phyloP scores from a whole-genome alignment of 768 basidiomycete genomes.

The Leucosporidium creatinivorum region DNA sequence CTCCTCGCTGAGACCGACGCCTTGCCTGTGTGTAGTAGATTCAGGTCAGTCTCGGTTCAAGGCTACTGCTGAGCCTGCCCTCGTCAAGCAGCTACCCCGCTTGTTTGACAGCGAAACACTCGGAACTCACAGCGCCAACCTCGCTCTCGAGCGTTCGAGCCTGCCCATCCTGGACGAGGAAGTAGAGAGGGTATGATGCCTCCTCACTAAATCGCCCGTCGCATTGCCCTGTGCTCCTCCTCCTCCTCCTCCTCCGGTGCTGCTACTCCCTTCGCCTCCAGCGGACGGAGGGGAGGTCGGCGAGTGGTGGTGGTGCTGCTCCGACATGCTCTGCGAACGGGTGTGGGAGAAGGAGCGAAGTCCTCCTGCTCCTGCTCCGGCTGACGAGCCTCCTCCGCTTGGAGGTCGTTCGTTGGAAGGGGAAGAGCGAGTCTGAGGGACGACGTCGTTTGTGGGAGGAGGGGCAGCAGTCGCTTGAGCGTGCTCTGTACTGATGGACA shows the following conservation, averaged over 20 bases:
- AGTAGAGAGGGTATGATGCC: conserved; percentile 4
- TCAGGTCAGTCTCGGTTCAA: not conserved
- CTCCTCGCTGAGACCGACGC: not conserved
- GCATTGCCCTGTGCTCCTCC: not conserved
- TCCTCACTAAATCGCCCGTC: not conserved
- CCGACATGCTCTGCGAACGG: conserved; percentile 1
- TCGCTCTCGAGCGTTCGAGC: conserved; percentile 18
- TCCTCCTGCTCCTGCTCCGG: no score
- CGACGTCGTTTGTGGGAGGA: no score
- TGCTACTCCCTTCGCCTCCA: not conserved
- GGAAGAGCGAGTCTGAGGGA: no score
- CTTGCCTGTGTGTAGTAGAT: not conserved
- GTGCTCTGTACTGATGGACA: no score
- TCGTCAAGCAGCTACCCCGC: not conserved
- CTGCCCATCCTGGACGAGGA: conserved; percentile 15
- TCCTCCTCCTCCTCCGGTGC: no score
- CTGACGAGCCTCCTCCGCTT: no score
- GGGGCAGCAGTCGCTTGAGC: no score
- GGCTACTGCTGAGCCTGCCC: not conserved
- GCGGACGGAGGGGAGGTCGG: not conserved
- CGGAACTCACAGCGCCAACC: not conserved
- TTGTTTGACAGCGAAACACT: not conserved
- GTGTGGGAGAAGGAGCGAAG: not conserved
- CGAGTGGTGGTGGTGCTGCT: not conserved
- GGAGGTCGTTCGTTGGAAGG: no score